These are phyloP conservation scores for Phytophthora hybrid DNA, from an alignment of 352 stramenopile genomes.

Conservation along the genomic window DNA sequence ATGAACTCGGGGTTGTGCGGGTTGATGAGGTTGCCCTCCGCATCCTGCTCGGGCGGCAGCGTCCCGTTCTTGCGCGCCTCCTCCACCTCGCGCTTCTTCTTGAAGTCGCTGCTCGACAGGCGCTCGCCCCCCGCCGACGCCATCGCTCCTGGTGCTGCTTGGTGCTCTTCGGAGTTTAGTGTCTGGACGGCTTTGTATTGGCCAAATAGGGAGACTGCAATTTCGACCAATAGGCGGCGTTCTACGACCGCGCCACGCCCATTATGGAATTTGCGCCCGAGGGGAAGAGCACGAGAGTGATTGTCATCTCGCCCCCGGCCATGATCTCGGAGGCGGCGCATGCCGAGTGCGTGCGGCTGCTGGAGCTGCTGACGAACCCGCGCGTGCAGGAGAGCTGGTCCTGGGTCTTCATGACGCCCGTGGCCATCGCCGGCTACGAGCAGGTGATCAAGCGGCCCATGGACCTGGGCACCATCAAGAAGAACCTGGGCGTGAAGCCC, in stretches of 20 bases:
- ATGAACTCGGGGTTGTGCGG: slow-evolving; percentile 99
- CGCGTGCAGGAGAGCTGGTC: slow-evolving; percentile 89
- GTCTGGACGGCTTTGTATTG: background rate
- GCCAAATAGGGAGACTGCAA: background rate
- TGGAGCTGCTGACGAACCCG: slow-evolving; percentile 83
- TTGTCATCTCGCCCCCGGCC: slow-evolving; percentile 13
- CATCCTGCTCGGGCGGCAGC: slow-evolving; percentile 88
- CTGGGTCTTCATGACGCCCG: slow-evolving; percentile 87
- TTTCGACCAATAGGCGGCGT: background rate
- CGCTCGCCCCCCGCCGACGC: slow-evolving; percentile 70
- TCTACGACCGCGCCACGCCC: background rate
- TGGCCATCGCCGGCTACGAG: slow-evolving; percentile 76
- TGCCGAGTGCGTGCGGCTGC: slow-evolving; percentile 81
- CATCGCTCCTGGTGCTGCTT: slow-evolving; percentile 38
- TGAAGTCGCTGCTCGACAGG: slow-evolving; percentile 82
- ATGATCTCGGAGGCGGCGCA: slow-evolving; percentile 84
- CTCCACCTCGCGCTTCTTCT: slow-evolving; percentile 92
- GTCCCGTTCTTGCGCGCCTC: slow-evolving; percentile 91
- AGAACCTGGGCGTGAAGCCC: slow-evolving; percentile 78
- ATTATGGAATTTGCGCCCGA: slow-evolving; percentile 26
- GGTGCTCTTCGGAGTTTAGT: background rate
- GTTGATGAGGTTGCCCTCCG: slow-evolving; percentile 98
- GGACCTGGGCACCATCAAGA: slow-evolving; percentile 81
- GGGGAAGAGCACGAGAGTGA: slow-evolving; percentile 11
- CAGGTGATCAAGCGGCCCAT: slow-evolving; percentile 85